Base-by-base conservation (phyloP, 1,139 yeast species). In the Saccharomyces hybrid region DNA sequence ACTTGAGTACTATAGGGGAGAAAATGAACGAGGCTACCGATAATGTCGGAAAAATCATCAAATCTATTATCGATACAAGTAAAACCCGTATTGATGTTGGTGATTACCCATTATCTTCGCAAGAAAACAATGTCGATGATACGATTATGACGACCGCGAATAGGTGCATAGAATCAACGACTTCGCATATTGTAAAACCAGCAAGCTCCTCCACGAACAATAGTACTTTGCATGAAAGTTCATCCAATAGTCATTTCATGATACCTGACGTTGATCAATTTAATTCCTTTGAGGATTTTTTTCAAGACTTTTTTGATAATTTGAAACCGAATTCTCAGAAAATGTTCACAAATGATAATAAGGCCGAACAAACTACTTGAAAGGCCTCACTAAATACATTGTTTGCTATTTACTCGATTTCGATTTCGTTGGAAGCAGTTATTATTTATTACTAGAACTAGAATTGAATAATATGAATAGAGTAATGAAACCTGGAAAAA, bases 1-100 rank as follows among this genome's bases (percentile, higher is more conserved):
- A 78, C 59, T 64, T 80, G 57, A 78, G 77, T 57, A 75, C 78
- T 31, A 75, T 78, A 55, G 83, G 83, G 2, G 81, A 78, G 57
- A 74, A 75, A 56, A 72, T 74, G 58, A 78, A 79, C 57, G 83
- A 79, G 62, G 81, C 81, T 4, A 79, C 82, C 0, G 81, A 78
- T 56, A 78, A 81, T 3, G 80, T 80, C 47, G 82, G 83, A 1
- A 73, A 74, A 52, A 77, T 80, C 51, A 76, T 80, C 50, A 76
- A 76, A 59, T 73, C 76, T 38, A 65, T 80, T 28, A 78, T 79
- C 28, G 82, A 79, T 53, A 64, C 71, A 4, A 74, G 77, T 19
- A 68, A 65, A 55, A 55, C 55, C 47, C 56, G 62, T 28, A 60
- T 61, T 2, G 61, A 61, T 26, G 52, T 55, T 32, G 55, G 53